Base-by-base conservation (phyloP, 2,329 filamentous ascomycete genomes). In the Phaeosphaeriaceae sp. region DNA sequence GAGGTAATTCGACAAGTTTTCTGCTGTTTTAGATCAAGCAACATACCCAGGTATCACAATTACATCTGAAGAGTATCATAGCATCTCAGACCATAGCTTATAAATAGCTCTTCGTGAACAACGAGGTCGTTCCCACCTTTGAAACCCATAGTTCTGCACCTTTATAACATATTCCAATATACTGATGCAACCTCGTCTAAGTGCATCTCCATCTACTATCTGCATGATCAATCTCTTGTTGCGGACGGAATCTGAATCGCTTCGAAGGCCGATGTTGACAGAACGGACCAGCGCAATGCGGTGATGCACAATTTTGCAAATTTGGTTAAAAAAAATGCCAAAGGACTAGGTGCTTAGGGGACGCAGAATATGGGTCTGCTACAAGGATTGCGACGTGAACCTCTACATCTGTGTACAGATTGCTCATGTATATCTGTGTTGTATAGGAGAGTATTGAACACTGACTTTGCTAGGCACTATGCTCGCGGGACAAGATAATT, bases 31-130 rank as follows among this genome's bases (percentile, higher is more conserved):
- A 26, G 23, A 9, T 5, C 2, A 26, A 26, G 23, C 4, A 26
- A 26, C 23, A 26, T 26, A n/a, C n/a, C n/a, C n/a, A n/a, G n/a
- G n/a, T n/a, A 26, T 26, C 23, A 26, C 7, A 26, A 26, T 8
- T 8, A 26, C 11, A 26, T 11, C 23, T 9, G 6, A n/a, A n/a
- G n/a, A n/a, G n/a, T n/a, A n/a, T n/a, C n/a, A n/a, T n/a, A n/a
- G n/a, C 23, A 26, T 26, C 23, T 11, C 2, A 26, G 23, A 20
- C 42, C 37, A 64, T 63, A 54, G 52, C 56, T 4, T 42, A 59
- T 26, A 53, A 59, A 26, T 46, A 50, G 20, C 52, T 64, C 9
- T 66, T 67, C 41, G 67, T 68, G 50, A 64, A 68, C 34, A 67
- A 68, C 16, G 62, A 69, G 49, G 66, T 62, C 20, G 9, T 29